These are phyloP conservation scores for Chlamydomonas applanata DNA, from an alignment of 139 green algal genomes.

Conservation along the genomic window DNA sequence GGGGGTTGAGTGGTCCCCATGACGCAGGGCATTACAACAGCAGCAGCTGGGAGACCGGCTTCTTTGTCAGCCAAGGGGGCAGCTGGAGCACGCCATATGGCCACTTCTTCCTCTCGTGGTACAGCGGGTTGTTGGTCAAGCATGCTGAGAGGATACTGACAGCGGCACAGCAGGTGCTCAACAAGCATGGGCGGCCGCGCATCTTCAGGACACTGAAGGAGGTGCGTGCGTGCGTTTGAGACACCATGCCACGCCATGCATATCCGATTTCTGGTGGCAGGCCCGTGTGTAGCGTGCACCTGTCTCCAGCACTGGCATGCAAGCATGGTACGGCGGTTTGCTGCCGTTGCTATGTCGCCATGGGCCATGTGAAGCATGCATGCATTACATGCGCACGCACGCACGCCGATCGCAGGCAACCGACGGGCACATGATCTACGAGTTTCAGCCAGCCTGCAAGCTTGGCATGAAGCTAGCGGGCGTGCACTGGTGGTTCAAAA, in stretches of 20 bases:
- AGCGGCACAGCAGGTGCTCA: conserved; percentile 56
- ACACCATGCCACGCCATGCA: no score
- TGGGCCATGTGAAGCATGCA: no score
- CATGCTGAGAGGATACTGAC: conserved; percentile 87
- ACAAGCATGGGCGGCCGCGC: conserved; percentile 58
- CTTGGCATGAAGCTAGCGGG: conserved; percentile 92
- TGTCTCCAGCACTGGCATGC: no score
- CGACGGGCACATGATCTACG: conserved; percentile 61
- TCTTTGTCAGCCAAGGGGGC: conserved; percentile 83
- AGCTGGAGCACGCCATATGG: conserved; percentile 90
- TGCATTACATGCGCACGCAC: not conserved
- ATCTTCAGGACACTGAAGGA: conserved; percentile 50
- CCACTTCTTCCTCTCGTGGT: conserved; percentile 94
- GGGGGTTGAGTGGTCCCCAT: conserved; percentile 85
- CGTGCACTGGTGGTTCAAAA: conserved; percentile 99
- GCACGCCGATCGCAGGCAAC: conserved; percentile 27
- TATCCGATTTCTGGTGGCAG: no score
- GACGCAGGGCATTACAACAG: conserved; percentile 94
- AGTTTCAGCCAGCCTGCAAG: conserved; percentile 64
- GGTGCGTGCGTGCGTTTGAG: conserved; percentile 4
- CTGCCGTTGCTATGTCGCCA: no score
- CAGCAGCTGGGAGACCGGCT: conserved; percentile 83
- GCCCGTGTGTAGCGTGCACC: no score
- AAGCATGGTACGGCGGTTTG: not conserved
- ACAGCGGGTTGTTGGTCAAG: conserved; percentile 77